Conservation (phyloP, 352 stramenopile genomes). For the Blastocystis sp. region DNA sequence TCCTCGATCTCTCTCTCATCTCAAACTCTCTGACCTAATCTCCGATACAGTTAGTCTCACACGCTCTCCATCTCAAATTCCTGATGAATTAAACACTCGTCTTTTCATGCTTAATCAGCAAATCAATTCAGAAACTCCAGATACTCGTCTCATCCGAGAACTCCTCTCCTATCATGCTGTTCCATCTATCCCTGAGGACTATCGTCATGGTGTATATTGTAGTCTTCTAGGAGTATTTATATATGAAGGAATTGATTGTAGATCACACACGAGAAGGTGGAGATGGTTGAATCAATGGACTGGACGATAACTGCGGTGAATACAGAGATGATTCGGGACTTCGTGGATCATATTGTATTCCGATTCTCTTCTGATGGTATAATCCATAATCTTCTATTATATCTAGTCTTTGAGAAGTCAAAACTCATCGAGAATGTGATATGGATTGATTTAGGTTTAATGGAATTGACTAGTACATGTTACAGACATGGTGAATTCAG, state of each 20-base stretch:
- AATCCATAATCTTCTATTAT: neutral
- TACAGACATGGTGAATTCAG: neutral
- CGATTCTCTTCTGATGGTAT: slow-evolving; percentile 2
- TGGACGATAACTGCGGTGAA: neutral
- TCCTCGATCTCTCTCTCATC: neutral
- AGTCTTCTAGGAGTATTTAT: neutral
- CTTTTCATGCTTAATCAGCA: slow-evolving; percentile 43
- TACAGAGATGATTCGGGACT: neutral
- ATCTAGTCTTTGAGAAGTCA: neutral
- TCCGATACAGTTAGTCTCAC: neutral
- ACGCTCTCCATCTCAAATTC: neutral
- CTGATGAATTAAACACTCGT: slow-evolving; percentile 20
- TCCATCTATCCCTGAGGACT: slow-evolving; percentile 6
- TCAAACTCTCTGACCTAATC: neutral
- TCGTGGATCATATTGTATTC: neutral
- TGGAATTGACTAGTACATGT: neutral
- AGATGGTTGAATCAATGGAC: neutral
- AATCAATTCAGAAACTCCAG: neutral
- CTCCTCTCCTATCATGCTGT: neutral
- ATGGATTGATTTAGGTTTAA: slow-evolving; percentile 17
- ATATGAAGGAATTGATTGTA: neutral
- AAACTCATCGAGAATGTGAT: neutral
- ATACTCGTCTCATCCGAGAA: neutral
- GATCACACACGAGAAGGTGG: slow-evolving; percentile 4
- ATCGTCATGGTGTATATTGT: neutral